Base-by-base conservation (phyloP, 2,329 filamentous ascomycete species). In the Ceratocystis diversiconidia region DNA sequence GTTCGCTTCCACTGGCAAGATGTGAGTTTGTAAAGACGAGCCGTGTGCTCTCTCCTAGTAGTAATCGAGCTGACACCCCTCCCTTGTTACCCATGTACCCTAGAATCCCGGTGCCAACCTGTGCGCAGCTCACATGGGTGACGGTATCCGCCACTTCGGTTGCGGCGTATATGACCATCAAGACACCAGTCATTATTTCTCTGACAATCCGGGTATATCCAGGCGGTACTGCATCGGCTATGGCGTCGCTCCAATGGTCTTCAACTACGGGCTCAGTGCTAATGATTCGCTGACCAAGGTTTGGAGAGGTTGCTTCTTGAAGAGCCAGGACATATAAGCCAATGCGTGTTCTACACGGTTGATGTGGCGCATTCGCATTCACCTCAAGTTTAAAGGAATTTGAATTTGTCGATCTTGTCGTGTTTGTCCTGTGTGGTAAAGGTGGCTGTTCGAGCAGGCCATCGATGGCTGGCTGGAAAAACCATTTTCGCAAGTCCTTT, bases 11-110 rank as follows among this genome's bases (percentile, higher is more conserved):
- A 64, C 92, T 95, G 68, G 92, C 88, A 28, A 99, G 80, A 76
- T 99, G 94, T 66, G 85, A 90, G 74, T 99, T 96, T 69, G 96
- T 80, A 73, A 99, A 96, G 28, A 94, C 87, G 65, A 99, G 77
- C 36, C 88, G 83, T 0, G 94, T 96, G 0, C 91, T 91, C 73
- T 96, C 94, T 1, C 92, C 94, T 0, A 99, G 77, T 0, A 99
- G 80, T 3, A 99, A 78, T 22, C 92, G 83, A 3, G 88, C 88
- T 2, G 87, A 84, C 0, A 96, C 87, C 3, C 89, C 92, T 1
- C 94, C 94, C 74, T 99, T 99, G 74, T 99, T 99, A 8, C 94
- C 94, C 78, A 96, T 87, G 72, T 96, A 96, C 0, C 92, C 92
- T 75, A 95, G 83, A 55, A 97, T 75, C 0, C 94, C 94, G 0